Conservation (phyloP, 371 early-diverging fungal species). For the Mucor racemosus region DNA sequence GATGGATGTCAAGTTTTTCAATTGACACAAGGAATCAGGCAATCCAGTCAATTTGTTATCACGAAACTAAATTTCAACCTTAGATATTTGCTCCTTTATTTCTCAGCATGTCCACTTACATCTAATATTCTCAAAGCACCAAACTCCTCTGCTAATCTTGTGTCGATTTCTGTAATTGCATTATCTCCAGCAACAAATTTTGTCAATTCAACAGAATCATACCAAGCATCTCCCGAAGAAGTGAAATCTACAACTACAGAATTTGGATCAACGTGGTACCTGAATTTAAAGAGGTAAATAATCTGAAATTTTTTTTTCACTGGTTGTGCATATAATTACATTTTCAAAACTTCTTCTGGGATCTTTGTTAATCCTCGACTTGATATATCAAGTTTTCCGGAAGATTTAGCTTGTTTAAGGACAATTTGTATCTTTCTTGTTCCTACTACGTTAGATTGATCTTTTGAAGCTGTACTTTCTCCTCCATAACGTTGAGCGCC, state of each 20-base stretch:
- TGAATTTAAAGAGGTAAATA: background rate
- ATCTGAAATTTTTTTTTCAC: background rate
- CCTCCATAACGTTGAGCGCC: slow-evolving; percentile 40
- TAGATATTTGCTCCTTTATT: background rate
- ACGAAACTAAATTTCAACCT: slow-evolving; percentile 46
- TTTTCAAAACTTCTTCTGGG: slow-evolving; percentile 69
- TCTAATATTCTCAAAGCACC: slow-evolving; percentile 67
- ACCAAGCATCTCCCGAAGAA: slow-evolving; percentile 60
- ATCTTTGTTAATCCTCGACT: slow-evolving; percentile 64
- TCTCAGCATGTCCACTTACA: slow-evolving; percentile 43
- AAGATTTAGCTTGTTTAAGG: slow-evolving; percentile 47
- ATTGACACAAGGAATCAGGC: slow-evolving; percentile 50
- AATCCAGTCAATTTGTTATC: slow-evolving; percentile 56
- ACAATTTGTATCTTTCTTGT: slow-evolving; percentile 37
- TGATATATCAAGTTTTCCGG: slow-evolving; percentile 76
- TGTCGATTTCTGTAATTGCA: slow-evolving; percentile 60
- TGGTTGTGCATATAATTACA: slow-evolving; percentile 28
- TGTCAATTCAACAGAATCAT: slow-evolving; percentile 69
- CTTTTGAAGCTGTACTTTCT: background rate
- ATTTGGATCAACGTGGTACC: slow-evolving; percentile 66
- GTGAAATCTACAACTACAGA: slow-evolving; percentile 60
- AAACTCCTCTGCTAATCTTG: slow-evolving; percentile 65
- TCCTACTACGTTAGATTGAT: background rate
- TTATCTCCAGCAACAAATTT: slow-evolving; percentile 75
- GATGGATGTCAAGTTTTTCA: slow-evolving; percentile 51